A percentile compares a stretch with the other conserved stretches of the same genome.
phyloP scores from a whole-genome alignment of 176 grass and related monocot species.

The Pontederia paniculata region DNA sequence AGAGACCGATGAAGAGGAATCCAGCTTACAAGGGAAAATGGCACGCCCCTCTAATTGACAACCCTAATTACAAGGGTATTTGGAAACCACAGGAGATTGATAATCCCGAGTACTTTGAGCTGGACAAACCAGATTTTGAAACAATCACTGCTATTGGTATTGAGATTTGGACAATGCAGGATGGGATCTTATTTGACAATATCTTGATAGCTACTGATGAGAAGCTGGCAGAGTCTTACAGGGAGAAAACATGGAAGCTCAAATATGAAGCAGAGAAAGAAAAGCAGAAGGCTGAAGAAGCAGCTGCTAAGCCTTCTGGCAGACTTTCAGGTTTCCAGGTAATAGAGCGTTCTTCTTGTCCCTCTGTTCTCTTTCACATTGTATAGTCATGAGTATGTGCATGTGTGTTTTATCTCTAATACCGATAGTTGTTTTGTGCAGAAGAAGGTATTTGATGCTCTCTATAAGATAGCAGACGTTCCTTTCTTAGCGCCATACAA shows the following conservation, averaged over 20 bases:
- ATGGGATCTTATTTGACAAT: conserved; percentile 89
- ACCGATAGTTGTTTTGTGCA: conserved; percentile 24
- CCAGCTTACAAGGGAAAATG: conserved; percentile 97
- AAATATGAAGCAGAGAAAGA: conserved; percentile 92
- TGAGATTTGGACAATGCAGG: conserved; percentile 99
- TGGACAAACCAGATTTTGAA: conserved; percentile 72
- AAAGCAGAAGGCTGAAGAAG: conserved; percentile 70
- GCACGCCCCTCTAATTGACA: conserved; percentile 84
- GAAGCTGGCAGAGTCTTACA: conserved; percentile 58
- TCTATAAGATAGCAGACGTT: conserved; percentile 72
- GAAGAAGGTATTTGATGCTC: conserved; percentile 72
- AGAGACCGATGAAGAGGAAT: conserved; percentile 83
- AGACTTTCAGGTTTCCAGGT: conserved; percentile 82
- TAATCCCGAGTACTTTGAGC: conserved; percentile 93
- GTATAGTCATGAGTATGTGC: background rate
- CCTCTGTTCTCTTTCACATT: background rate
- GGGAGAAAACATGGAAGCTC: conserved; percentile 75
- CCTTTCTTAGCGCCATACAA: conserved; percentile 84
- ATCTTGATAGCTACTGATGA: conserved; percentile 84
- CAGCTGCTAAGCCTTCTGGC: conserved; percentile 21
- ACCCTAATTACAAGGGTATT: conserved; percentile 90
- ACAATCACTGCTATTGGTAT: conserved; percentile 79
- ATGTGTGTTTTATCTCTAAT: background rate
- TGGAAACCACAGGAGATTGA: conserved; percentile 95
- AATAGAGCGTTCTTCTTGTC: background rate